These are phyloP conservation scores for Penicillium egyptiacum DNA, from an alignment of 495 filamentous ascomycete species.

Conservation along the genomic window DNA sequence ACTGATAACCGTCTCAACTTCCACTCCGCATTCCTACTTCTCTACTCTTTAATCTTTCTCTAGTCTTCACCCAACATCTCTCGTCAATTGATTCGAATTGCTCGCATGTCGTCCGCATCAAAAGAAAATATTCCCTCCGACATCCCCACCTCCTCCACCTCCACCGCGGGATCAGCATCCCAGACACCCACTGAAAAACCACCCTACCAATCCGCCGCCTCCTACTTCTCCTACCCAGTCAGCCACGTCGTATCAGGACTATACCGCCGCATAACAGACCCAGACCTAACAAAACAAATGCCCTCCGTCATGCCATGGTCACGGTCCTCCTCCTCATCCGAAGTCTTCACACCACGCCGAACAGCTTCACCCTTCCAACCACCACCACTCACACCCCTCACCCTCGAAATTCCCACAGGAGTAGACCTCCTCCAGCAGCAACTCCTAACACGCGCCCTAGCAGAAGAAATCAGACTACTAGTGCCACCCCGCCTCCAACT, in stretches of 20 bases:
- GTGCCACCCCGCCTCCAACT: slow-evolving; percentile 84
- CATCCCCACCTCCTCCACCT: slow-evolving; percentile 31
- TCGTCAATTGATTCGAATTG: slow-evolving; percentile 20
- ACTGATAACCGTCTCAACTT: slow-evolving; percentile 9
- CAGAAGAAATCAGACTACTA: slow-evolving; percentile 91
- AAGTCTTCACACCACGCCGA: slow-evolving; percentile 50
- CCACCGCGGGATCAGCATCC: slow-evolving; percentile 37
- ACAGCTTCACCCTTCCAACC: slow-evolving; percentile 62
- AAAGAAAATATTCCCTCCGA: slow-evolving; percentile 24
- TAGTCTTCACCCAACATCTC: not conserved
- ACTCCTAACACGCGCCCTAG: slow-evolving; percentile 69
- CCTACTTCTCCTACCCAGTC: slow-evolving; percentile 57
- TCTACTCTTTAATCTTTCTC: not conserved
- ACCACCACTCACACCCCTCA: slow-evolving; percentile 56
- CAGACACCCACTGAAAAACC: slow-evolving; percentile 31
- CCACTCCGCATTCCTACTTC: slow-evolving; percentile 7
- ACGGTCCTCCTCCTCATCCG: slow-evolving; percentile 28
- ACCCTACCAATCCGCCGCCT: slow-evolving; percentile 40
- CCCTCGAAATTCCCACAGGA: slow-evolving; percentile 40
- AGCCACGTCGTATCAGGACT: slow-evolving; percentile 54
- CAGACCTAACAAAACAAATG: slow-evolving; percentile 26
- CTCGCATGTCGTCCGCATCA: slow-evolving; percentile 33
- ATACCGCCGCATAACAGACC: slow-evolving; percentile 54
- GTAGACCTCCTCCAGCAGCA: slow-evolving; percentile 39
- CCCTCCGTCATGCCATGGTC: slow-evolving; percentile 30